Base-by-base conservation (phyloP, 345 rosid genomes). In the Isatis tinctoria region DNA sequence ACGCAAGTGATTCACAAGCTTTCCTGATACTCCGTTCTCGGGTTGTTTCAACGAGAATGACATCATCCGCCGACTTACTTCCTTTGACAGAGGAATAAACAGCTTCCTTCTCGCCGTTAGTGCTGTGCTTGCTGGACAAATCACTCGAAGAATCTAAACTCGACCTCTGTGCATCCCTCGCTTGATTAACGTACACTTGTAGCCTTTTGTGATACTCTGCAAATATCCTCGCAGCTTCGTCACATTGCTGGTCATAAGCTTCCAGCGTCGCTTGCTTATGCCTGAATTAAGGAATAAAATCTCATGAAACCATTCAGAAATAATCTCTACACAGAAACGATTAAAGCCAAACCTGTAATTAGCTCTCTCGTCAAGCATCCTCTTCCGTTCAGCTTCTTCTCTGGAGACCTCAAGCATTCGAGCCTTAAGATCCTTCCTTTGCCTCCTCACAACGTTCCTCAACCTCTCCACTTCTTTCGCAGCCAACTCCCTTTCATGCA, bases 311-410 rank as follows among this genome's bases (percentile, higher is more conserved):
- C 10, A 18, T 60, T 36, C 13, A 20, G 18, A 59, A 59, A n/a
- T n/a, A 9, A 59, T 62, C 67, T 1, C 36, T 41, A 51, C 14
- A 59, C 64, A 59, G 8, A 59, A 12, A 18, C 53, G 58, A 48
- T 10, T 48, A 4, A 65, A 67, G 16, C 8, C 59, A 63, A 32
- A 92, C 95, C 98, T 90, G 83, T 86, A 88, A 82, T 88, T 87
- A 6, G 95, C 84, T 17, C 90, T 86, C 74, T 90, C 93, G 20
- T 90, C 97, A 51, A 92, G 87, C 98, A 92, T 88, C 74, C 96
- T 83, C 84, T 90, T 92, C 65, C 98, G 68, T 80, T 92, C 95
- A 14, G 93, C 91, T 79, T 90, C 95, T 79, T 90, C 97, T 80
- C 93, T 86, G 0, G 96, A 84, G n/a, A 90, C 83, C 81, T 92